Conservation (phyloP, 2,329 filamentous ascomycete genomes). For the Beauveria asiatica region DNA sequence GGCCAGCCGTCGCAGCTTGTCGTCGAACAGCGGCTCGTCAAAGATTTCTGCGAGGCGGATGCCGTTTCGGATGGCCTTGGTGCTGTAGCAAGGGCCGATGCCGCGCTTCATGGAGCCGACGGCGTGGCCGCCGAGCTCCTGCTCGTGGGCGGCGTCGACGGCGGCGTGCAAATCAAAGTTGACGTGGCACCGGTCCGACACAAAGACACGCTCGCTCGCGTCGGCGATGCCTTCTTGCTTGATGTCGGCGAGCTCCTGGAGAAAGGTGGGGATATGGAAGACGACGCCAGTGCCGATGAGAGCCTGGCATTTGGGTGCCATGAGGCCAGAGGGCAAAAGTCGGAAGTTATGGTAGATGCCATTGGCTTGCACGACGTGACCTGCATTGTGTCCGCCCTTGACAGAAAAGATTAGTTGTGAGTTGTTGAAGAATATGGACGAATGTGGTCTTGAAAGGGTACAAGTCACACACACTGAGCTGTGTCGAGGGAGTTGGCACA, state of each 20-base stretch:
- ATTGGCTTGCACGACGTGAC: conserved; percentile 3
- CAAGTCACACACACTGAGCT: too few species aligned
- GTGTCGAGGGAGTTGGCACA: background rate
- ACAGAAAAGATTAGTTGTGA: background rate
- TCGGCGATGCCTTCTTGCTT: conserved; percentile 26
- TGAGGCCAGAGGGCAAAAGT: conserved; percentile 1
- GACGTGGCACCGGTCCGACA: conserved; percentile 52
- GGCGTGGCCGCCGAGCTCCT: conserved; percentile 27
- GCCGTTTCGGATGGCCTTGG: conserved; percentile 42
- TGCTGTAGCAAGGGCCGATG: conserved; percentile 14
- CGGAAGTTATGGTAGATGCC: conserved; percentile 7
- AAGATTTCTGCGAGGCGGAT: conserved; percentile 59
- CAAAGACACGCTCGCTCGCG: conserved; percentile 40
- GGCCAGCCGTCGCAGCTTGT: conserved; percentile 51
- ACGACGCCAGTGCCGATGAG: conserved; percentile 5
- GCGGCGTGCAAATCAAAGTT: conserved; percentile 54
- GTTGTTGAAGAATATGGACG: background rate
- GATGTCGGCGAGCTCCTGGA: conserved; percentile 25
- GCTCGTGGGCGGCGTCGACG: conserved; percentile 59
- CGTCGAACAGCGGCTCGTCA: conserved; percentile 54
- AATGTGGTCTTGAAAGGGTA: background rate
- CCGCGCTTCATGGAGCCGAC: conserved; percentile 24
- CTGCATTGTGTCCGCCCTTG: conserved; percentile 1
- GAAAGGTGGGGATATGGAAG: conserved; percentile 8
- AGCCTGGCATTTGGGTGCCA: background rate